A percentile compares a stretch with the other conserved stretches of the same genome.
These are phyloP conservation scores for Capillidium rhysosporum DNA, from an alignment of 371 early-diverging fungal species.

Conservation along the genomic window DNA sequence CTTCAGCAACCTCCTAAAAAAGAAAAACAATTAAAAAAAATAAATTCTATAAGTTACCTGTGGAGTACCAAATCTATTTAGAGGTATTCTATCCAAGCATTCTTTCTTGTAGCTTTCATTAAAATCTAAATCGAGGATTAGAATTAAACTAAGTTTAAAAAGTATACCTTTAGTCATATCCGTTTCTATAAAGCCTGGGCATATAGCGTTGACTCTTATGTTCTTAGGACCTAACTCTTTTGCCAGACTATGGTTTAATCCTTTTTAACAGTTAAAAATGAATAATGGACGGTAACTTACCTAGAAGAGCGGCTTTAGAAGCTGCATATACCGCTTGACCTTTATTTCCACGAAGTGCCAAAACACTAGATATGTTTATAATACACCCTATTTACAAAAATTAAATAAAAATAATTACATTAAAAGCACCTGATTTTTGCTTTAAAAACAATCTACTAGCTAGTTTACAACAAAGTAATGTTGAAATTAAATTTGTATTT, in stretches of 20 bases:
- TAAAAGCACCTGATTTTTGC: conserved; percentile 20
- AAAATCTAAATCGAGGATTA: background rate
- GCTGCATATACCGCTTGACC: conserved; percentile 69
- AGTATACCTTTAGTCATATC: conserved; percentile 51
- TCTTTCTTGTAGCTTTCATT: conserved; percentile 14
- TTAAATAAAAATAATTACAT: too few relatives aligned
- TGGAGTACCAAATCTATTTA: conserved; percentile 32
- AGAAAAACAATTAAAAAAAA: background rate
- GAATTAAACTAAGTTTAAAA: background rate
- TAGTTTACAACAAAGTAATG: conserved; percentile 36
- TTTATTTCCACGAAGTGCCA: conserved; percentile 52
- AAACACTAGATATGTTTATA: conserved; percentile 63
- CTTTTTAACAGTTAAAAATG: conserved; percentile 10
- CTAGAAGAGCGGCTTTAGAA: conserved; percentile 66
- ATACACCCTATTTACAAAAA: conserved; percentile 44
- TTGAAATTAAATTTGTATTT: conserved; percentile 47
- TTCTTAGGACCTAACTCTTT: conserved; percentile 53
- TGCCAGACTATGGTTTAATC: conserved; percentile 62
- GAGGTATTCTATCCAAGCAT: conserved; percentile 23
- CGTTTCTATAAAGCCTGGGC: conserved; percentile 77
- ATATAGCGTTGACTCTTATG: conserved; percentile 60
- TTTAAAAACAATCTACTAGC: conserved; percentile 32
- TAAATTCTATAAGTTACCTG: conserved; percentile 13
- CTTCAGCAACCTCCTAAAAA: conserved; percentile 38
- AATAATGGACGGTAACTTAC: conserved; percentile 13